Base-by-base conservation (phyloP, 768 basidiomycete species). In the Lactarius akahatsu region DNA sequence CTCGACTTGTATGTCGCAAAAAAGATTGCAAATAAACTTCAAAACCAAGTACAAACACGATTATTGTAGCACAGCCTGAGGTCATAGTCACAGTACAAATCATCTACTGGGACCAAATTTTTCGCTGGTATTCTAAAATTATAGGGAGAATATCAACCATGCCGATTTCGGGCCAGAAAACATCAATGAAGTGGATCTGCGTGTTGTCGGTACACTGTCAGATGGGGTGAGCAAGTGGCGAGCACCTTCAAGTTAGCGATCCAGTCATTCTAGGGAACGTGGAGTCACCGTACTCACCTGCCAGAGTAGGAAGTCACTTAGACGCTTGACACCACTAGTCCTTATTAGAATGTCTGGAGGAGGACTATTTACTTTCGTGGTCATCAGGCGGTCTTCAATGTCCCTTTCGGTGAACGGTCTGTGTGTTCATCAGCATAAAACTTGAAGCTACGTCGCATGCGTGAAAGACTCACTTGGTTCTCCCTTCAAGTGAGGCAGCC, bases 81-180 rank as follows among this genome's bases (percentile, higher is more conserved):
- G n/a, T n/a, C n/a, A n/a, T n/a, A 28, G 28, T 28, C 28, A 28
- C n/a, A n/a, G n/a, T 23, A 60, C n/a, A 20, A 9, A 61, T 32
- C 47, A n/a, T 38, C 57, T 64, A 68, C n/a, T n/a, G 32, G 18
- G 64, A 56, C 88, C 89, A 92, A 7, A 82, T 76, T 74, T 90
- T 91, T 56, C 86, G 84, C 75, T 99, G 96, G 77, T 89, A 98
- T 59, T 91, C 88, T 52, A 98, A 79, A n/a, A 99, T 77, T 61
- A 98, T 87, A 1, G 94, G 93, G 26, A 97, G 75, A 71, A 99
- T 86, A 70, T 98, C 92, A 63, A 84, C 80, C 3, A 98, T 73
- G 5, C 94, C 91, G 72, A 97, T 96, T 61, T 95, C 89, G 0
- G 97, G 97, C 97, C 97, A 99, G 73, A 89, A 94, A 0, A 85